phyloP scores from a whole-genome alignment of 768 basidiomycete species.

The Leucosporidium yakuticum region DNA sequence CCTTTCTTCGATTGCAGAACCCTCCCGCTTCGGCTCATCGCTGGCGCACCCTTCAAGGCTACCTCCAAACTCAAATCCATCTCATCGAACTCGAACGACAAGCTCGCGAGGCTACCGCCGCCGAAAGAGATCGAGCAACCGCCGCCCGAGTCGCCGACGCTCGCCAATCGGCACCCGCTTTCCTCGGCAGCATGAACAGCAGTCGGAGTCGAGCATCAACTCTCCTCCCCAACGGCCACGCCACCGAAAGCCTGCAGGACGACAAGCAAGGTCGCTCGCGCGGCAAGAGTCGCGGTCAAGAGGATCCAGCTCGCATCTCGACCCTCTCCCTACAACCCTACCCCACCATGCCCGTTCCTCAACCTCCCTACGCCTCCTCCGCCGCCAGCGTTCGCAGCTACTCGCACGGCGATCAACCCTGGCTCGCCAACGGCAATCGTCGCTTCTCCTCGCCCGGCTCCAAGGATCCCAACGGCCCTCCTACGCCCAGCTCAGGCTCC shows the following conservation, averaged over 20 bases:
- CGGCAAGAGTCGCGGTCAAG: slow-evolving; percentile 12
- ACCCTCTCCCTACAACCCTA: slow-evolving; percentile 10
- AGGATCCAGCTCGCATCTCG: slow-evolving; percentile 2
- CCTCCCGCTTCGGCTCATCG: slow-evolving; percentile 81
- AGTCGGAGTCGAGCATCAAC: slow-evolving; percentile 57
- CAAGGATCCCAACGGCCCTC: slow-evolving; percentile 1
- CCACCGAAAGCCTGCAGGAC: slow-evolving; percentile 66
- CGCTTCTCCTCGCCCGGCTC: slow-evolving; percentile 24
- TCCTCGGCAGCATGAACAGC: slow-evolving; percentile 53
- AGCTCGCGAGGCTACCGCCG: slow-evolving; percentile 69
- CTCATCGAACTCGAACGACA: slow-evolving; percentile 75
- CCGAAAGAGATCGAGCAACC: slow-evolving; percentile 50
- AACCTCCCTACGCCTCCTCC: background rate
- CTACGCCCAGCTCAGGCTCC: slow-evolving; percentile 12
- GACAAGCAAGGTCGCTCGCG: slow-evolving; percentile 17
- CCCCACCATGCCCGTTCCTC: slow-evolving; percentile 6
- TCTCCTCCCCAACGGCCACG: slow-evolving; percentile 78
- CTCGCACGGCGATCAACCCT: slow-evolving; percentile 33
- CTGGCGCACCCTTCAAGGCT: slow-evolving; percentile 71
- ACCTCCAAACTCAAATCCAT: slow-evolving; percentile 72
- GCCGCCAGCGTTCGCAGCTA: slow-evolving; percentile 19
- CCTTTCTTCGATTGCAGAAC: slow-evolving; percentile 53
- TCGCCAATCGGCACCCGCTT: slow-evolving; percentile 31
- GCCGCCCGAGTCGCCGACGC: slow-evolving; percentile 41
- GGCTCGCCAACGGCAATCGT: slow-evolving; percentile 19